Conservation (phyloP, 2,329 filamentous ascomycete genomes). For the Thielaviopsis punctulata region DNA sequence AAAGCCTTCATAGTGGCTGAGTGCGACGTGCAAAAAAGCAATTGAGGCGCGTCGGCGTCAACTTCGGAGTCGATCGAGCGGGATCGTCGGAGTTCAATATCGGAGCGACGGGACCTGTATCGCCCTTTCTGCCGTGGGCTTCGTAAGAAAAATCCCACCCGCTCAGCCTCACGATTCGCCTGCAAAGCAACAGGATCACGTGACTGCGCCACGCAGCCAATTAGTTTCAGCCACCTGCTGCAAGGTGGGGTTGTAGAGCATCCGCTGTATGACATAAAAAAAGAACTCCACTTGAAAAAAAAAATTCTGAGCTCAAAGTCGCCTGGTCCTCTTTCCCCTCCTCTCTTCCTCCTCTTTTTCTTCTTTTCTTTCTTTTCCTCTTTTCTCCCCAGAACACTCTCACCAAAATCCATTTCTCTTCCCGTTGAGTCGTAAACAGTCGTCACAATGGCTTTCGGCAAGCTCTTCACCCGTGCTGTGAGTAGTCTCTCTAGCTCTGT, state of each 20-base stretch:
- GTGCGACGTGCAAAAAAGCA: neutral
- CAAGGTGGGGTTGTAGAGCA: neutral
- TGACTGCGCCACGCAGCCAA: slow-evolving; percentile 2
- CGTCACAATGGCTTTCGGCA: slow-evolving; percentile 85
- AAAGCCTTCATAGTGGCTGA: slow-evolving; percentile 12
- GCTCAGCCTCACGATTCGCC: slow-evolving; percentile 11
- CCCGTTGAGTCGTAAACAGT: slow-evolving; percentile 13
- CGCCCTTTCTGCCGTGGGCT: neutral
- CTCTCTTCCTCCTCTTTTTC: neutral
- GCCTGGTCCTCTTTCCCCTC: neutral
- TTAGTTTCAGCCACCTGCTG: slow-evolving; percentile 3
- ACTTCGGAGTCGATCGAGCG: neutral
- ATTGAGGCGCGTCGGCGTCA: neutral
- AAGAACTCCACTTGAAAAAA: slow-evolving; percentile 11
- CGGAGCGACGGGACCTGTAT: neutral
- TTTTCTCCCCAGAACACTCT: slow-evolving; percentile 17
- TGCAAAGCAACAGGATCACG: neutral
- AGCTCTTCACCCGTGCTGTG: slow-evolving; percentile 82
- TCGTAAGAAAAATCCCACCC: neutral
- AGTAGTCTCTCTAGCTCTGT: slow-evolving; percentile 16
- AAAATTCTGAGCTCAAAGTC: slow-evolving; percentile 11
- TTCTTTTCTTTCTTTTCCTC: slow-evolving; percentile 14
- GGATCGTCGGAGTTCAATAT: neutral
- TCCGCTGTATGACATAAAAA: slow-evolving; percentile 6
- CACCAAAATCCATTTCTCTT: slow-evolving; percentile 13